phyloP scores from a whole-genome alignment of 208 protist species.

The Endotrypanum monterogeii region DNA sequence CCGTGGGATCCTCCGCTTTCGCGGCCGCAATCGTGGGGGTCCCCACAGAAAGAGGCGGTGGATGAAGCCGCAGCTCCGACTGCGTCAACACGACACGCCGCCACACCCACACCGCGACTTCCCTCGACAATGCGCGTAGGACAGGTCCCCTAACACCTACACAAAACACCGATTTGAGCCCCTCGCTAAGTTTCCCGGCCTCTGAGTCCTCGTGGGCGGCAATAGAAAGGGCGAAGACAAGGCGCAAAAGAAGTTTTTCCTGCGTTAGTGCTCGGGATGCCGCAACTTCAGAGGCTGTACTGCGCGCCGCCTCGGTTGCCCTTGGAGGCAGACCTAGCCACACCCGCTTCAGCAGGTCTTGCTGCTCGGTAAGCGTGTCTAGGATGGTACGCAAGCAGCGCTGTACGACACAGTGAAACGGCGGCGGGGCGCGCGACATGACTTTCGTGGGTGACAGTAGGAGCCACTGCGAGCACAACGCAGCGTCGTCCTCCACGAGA shows the following conservation, averaged over 20 bases:
- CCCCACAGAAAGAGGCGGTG: not conserved
- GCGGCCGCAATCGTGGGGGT: not conserved
- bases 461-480: conserved; percentile 24
- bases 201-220: conserved; percentile 17
- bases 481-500: conserved; percentile 7
- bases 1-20: too few relatives aligned
- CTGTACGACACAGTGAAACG: conserved; percentile 39
- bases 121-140: conserved; percentile 22
- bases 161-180: conserved; percentile 46
- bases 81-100: conserved; percentile 46
- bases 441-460: conserved; percentile 20
- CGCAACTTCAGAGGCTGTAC: not conserved
- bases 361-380: conserved; percentile 21
- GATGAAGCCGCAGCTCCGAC: conserved; percentile 10
- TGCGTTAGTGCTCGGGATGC: conserved; percentile 16
- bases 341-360: conserved; percentile 15
- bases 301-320: not conserved
- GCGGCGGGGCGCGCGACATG: conserved; percentile 26
- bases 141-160: conserved; percentile 27
- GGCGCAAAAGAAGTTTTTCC: conserved; percentile 11
- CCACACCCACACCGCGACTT: conserved; percentile 61
- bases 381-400: conserved; percentile 22
- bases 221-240: conserved; percentile 21
- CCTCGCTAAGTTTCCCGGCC: conserved; percentile 35
- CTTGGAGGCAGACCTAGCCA: conserved; percentile 17